phyloP scores from a whole-genome alignment of 2,329 filamentous ascomycete genomes.

The Berkeleyomyces rouxiae region DNA sequence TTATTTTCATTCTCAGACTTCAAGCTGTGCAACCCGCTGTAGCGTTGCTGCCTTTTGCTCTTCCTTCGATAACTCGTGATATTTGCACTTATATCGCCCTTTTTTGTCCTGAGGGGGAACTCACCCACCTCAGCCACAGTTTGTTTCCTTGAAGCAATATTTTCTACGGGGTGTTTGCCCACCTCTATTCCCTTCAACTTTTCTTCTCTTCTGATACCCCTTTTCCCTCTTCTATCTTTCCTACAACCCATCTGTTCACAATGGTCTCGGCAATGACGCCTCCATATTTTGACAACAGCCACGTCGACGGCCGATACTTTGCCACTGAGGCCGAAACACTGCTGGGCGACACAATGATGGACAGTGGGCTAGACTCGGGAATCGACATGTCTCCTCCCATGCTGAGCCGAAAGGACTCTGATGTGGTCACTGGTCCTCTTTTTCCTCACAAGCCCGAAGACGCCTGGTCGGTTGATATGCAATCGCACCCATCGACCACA shows the following conservation, averaged over 20 bases:
- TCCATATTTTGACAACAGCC: background rate
- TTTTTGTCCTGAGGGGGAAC: background rate
- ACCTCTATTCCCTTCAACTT: background rate
- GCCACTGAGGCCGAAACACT: background rate
- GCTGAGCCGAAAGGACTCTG: slow-evolving; percentile 45
- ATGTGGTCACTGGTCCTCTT: slow-evolving; percentile 31
- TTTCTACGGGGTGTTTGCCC: background rate
- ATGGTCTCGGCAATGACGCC: slow-evolving; percentile 9
- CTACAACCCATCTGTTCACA: background rate
- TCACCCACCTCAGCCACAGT: background rate
- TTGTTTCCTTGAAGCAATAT: background rate
- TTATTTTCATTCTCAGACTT: background rate
- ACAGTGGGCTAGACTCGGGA: slow-evolving; percentile 32
- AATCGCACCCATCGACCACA: slow-evolving; percentile 46
- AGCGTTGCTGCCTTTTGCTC: background rate
- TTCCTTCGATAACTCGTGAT: background rate
- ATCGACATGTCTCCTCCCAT: slow-evolving; percentile 48
- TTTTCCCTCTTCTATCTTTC: background rate
- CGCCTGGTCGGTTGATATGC: slow-evolving; percentile 48
- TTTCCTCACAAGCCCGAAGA: slow-evolving; percentile 48
- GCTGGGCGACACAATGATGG: slow-evolving; percentile 8
- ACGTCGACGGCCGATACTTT: background rate
- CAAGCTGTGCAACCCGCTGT: background rate
- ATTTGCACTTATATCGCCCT: background rate
- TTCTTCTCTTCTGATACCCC: background rate